Evolutionary conservation across 129 eudicot species (phyloP), one percentile per base, ranked within the genome.

Genomic region (Escallonia rubra): DNA sequence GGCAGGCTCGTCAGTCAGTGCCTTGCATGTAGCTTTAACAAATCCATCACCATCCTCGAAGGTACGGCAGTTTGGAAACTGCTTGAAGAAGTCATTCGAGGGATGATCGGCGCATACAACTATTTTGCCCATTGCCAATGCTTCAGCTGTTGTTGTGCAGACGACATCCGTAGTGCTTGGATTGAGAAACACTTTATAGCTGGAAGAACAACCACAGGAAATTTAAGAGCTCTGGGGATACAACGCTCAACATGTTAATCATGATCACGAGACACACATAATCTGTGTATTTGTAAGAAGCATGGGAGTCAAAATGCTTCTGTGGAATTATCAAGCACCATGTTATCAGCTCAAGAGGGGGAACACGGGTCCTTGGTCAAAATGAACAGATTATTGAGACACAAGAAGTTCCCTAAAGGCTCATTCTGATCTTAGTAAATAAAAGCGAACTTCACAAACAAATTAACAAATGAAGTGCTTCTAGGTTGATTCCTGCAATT

Each of bases 161-260:
- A 93, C 86, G 10, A 92, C 98, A 53, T 93, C 98, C 8, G 98
- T 89, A 14, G 98, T 93, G 87, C 98, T 93, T 63, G 98, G 98
- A 64, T 93, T 93, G 58, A 93, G 61, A 79, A 93, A 86, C 80
- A 93, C 96, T 78, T 89, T 93, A 65, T 93, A 93, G 69, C 98
- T 93, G 85, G 52, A 61, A 61, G 38, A 40, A 1, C 57, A 50
- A 8, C 1, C 34, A 23, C 57, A 49, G 39, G 43, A 43, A 38
- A 66, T 61, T 10, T n/a, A 57, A 14, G 43, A 8, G 40, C 34
- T 23, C 34, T 23, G 34, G 14, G 9, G 7, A 69, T 46, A 57
- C 49, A 43, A 60, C 45, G 44, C 14, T 38, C 56, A 52, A 42
- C 58, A 74, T 14, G 43, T 10, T 38, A 14, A 66, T 6, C 49